Evolutionary conservation across 495 filamentous ascomycete genomes (phyloP), one percentile per base, ranked within the genome.

Genomic region (Penicillium paradoxum): DNA sequence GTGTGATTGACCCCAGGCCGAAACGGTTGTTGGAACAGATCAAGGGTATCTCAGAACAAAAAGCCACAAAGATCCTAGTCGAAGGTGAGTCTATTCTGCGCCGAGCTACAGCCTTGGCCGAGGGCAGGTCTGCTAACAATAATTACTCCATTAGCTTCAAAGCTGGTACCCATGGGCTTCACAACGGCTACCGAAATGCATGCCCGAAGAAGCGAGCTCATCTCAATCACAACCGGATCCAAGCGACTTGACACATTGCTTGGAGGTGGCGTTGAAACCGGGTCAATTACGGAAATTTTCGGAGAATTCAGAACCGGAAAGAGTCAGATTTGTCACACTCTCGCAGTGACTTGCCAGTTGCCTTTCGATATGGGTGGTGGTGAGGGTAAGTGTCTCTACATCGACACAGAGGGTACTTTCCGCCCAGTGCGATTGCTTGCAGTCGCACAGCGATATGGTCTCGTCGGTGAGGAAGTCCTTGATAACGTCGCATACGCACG

Each of bases 141-240:
- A 30, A 18, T 27, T 0, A 0, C 11, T 33, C 5, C 1, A 6
- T 29, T 59, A 95, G 93, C 92, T 21, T 89, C 90, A 14, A 97
- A 96, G 69, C 79, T 97, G 34, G 93, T 98, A 0, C 93, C 93
- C 0, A 95, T 98, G 90, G 93, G 93, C 9, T 98, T 98, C 65
- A 98, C 93, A 6, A 98, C 93, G 0, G 93, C 93, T n/a, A 98
- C 93, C 0, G 93, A 98, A 73, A 98, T 98, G 95, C 93, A 98
- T 62, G 89, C 89, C 41, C 84, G 93, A 52, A 84, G 93, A 66
- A 95, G 89, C 66, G 93, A 97, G 66, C 79, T 98, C 45, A 98
- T 98, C 55, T 97, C 91, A 4, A 91, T 98, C 55, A 97, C 95
- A 10, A 98, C 93, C 0, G 93, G 93, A 24, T 97, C 92, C 7